Evolutionary conservation across 148 eudicot genomes (phyloP).

Genomic region (Fagopyrum homotropicum): DNA sequence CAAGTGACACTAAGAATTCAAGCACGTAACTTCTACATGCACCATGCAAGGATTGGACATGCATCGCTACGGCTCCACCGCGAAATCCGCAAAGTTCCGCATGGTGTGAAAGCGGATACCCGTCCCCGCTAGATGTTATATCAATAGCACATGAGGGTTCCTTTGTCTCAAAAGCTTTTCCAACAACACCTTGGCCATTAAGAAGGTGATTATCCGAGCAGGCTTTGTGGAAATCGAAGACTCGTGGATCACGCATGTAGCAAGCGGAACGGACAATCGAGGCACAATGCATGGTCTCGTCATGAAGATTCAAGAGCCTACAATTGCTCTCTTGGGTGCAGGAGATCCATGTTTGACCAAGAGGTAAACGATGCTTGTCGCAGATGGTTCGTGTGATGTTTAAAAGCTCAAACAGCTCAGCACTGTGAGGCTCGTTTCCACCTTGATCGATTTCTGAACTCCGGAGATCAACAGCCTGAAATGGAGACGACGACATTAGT

Average conservation of each 20-base stretch:
- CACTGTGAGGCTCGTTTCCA: slow-evolving; percentile 27
- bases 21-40: slow-evolving; percentile 40
- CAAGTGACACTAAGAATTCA: slow-evolving; percentile 65
- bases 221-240: slow-evolving; percentile 62
- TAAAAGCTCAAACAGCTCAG: slow-evolving; percentile 32
- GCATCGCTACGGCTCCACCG: slow-evolving; percentile 54
- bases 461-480: slow-evolving; percentile 69
- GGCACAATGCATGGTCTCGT: slow-evolving; percentile 35
- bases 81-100: slow-evolving; percentile 53
- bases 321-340: slow-evolving; percentile 43
- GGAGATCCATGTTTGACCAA: slow-evolving; percentile 70
- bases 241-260: slow-evolving; percentile 50
- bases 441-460: slow-evolving; percentile 59
- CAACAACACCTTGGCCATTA: slow-evolving; percentile 61
- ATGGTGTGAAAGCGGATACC: slow-evolving; percentile 75
- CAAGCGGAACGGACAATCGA: slow-evolving; percentile 67
- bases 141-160: slow-evolving; percentile 62
- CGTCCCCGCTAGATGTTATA: slow-evolving; percentile 49
- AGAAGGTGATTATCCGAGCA: slow-evolving; percentile 67
- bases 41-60: slow-evolving; percentile 17
- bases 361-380: slow-evolving; percentile 46
- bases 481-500: slow-evolving; percentile 4
- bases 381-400: slow-evolving; percentile 37
- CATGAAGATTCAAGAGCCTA: slow-evolving; percentile 31
- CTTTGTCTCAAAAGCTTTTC: slow-evolving; percentile 61